These are phyloP conservation scores for Chlorencoelia australis DNA, from an alignment of 2,329 filamentous ascomycete species.

Conservation along the genomic window DNA sequence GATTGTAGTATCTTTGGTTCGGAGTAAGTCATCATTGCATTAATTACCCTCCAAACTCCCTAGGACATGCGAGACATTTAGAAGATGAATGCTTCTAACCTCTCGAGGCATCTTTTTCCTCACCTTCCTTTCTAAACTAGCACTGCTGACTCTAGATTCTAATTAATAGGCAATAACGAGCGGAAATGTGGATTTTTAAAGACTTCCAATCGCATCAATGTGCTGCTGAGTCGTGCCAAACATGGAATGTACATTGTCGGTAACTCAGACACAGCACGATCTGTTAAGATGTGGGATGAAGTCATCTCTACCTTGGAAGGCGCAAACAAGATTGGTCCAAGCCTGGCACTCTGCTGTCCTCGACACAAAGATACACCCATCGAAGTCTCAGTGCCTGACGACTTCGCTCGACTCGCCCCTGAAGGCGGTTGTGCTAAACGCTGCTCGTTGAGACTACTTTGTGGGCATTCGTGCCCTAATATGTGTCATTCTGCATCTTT, in stretches of 20 bases:
- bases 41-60: too few relatives aligned
- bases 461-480: conserved; percentile 38
- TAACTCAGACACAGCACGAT: conserved; percentile 45
- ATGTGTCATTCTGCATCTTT: conserved; percentile 38
- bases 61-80: too few relatives aligned
- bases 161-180: conserved; percentile 47
- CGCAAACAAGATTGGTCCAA: conserved; percentile 37
- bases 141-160: too few relatives aligned
- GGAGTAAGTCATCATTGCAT: too few relatives aligned
- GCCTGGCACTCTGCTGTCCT: conserved; percentile 46
- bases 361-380: conserved; percentile 46
- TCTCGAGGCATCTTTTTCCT: too few relatives aligned
- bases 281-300: conserved; percentile 52
- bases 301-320: conserved; percentile 43
- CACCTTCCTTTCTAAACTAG: too few relatives aligned
- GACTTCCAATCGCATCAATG: conserved; percentile 58
- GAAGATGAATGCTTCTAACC: too few relatives aligned
- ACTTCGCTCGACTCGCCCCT: conserved; percentile 45
- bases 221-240: conserved; percentile 54
- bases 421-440: conserved; percentile 41
- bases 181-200: conserved; percentile 53
- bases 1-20: conserved; percentile 58
- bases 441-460: conserved; percentile 28
- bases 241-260: conserved; percentile 66
- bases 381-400: conserved; percentile 40